These are phyloP conservation scores for Conringia planisiliqua DNA, from an alignment of 345 rosid genomes.

Conservation along the genomic window DNA sequence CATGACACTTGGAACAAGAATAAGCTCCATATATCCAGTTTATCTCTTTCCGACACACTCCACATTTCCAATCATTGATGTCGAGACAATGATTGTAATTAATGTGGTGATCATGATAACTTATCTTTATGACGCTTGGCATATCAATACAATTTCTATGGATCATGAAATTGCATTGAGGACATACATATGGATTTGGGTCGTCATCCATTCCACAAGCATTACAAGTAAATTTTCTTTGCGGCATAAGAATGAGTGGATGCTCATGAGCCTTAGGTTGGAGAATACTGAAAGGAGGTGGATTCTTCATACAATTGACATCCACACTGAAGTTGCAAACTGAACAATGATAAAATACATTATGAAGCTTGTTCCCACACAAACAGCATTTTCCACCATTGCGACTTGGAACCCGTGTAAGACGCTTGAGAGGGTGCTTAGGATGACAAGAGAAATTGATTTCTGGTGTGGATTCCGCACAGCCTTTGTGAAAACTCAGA, in stretches of 20 bases:
- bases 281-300: slow-evolving; percentile 4
- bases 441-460: slow-evolving; percentile 2
- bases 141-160: slow-evolving; percentile 4
- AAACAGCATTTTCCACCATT: background rate
- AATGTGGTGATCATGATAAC: background rate
- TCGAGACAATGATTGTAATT: background rate
- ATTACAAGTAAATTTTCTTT: background rate
- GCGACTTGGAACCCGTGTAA: background rate
- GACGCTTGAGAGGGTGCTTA: slow-evolving; percentile 8
- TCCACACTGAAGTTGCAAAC: slow-evolving; percentile 7
- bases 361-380: background rate
- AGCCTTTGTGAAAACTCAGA: slow-evolving; percentile 16
- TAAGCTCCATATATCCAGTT: slow-evolving; percentile 5
- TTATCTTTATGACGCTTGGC: background rate
- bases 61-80: background rate
- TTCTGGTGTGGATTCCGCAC: slow-evolving; percentile 6
- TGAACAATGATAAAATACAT: slow-evolving; percentile 11
- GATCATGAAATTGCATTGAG: slow-evolving; percentile 15
- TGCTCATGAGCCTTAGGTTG: background rate
- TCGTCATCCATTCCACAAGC: slow-evolving; percentile 19
- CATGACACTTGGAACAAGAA: background rate
- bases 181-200: slow-evolving; percentile 17
- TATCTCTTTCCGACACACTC: background rate
- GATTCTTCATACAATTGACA: background rate
- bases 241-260: slow-evolving; percentile 12